Conservation (phyloP, 306 rosid species). For the Ochetophila trinervis region DNA sequence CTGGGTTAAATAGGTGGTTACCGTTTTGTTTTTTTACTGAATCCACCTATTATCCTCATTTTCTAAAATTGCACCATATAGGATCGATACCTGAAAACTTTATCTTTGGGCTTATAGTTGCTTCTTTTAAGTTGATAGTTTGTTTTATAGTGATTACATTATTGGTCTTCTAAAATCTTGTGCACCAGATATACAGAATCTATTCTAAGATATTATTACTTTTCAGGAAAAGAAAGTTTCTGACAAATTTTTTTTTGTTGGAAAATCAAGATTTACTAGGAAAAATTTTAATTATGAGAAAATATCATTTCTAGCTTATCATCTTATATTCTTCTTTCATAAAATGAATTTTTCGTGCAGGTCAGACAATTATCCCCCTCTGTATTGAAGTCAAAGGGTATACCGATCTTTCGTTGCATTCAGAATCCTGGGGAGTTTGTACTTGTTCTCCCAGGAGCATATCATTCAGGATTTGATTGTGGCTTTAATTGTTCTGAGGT, state of each 20-base stretch:
- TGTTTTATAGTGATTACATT: neutral
- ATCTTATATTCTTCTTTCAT: constrained; percentile 20
- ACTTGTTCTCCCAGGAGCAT: constrained; percentile 72
- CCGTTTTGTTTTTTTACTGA: neutral
- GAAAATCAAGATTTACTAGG: constrained; percentile 12
- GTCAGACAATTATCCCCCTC: constrained; percentile 55
- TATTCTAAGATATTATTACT: neutral
- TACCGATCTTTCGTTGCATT: constrained; percentile 72
- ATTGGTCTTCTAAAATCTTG: neutral
- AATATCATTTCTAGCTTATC: neutral
- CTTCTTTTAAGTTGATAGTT: neutral
- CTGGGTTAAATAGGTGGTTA: neutral
- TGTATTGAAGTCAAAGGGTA: constrained; percentile 53
- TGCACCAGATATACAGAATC: neutral
- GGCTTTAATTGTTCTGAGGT: constrained; percentile 82
- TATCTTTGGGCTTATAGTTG: neutral
- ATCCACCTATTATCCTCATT: neutral
- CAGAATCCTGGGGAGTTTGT: constrained; percentile 77
- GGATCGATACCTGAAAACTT: neutral
- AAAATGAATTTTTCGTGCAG: constrained; percentile 41
- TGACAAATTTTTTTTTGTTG: neutral
- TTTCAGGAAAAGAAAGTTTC: neutral
- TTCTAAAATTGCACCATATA: neutral
- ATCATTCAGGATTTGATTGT: constrained; percentile 73
- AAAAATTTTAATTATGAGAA: neutral